phyloP scores from a whole-genome alignment of 345 rosid genomes.

The Gossypium australe region DNA sequence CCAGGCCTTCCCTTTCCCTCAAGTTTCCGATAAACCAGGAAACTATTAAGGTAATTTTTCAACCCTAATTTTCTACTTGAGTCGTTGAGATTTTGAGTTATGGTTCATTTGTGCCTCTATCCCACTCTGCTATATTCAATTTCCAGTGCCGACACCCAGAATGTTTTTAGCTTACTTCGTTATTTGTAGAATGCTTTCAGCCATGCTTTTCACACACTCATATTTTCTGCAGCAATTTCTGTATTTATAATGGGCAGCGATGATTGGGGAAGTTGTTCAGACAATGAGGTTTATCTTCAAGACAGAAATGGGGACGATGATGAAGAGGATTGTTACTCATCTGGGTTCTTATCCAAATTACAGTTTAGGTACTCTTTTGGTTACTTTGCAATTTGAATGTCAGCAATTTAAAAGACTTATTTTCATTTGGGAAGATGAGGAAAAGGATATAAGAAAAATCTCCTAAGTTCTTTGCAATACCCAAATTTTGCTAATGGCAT shows the following conservation, averaged over 20 bases:
- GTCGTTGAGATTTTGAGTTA: too few relatives aligned
- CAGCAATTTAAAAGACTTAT: neutral
- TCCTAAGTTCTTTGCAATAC: neutral
- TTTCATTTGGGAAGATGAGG: neutral
- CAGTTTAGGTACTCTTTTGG: constrained; percentile 23
- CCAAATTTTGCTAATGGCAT: neutral
- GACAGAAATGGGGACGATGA: constrained; percentile 8
- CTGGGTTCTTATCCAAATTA: constrained; percentile 15
- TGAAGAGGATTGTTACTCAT: constrained; percentile 16
- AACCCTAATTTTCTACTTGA: too few relatives aligned
- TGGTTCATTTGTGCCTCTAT: too few relatives aligned
- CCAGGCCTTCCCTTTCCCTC: too few relatives aligned
- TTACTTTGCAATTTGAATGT: neutral
- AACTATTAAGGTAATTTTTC: too few relatives aligned
- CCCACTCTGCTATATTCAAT: too few relatives aligned
- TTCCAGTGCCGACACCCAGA: neutral
- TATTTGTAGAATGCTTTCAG: neutral
- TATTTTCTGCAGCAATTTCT: neutral
- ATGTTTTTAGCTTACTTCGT: neutral
- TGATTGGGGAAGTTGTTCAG: constrained; percentile 12
- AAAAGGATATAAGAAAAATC: neutral
- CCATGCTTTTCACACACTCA: neutral
- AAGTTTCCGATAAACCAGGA: too few relatives aligned
- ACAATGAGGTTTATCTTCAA: constrained; percentile 2
- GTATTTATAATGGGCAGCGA: constrained; percentile 6